Evolutionary conservation across 345 rosid genomes (phyloP).

Genomic region (Aethionema arabicum): DNA sequence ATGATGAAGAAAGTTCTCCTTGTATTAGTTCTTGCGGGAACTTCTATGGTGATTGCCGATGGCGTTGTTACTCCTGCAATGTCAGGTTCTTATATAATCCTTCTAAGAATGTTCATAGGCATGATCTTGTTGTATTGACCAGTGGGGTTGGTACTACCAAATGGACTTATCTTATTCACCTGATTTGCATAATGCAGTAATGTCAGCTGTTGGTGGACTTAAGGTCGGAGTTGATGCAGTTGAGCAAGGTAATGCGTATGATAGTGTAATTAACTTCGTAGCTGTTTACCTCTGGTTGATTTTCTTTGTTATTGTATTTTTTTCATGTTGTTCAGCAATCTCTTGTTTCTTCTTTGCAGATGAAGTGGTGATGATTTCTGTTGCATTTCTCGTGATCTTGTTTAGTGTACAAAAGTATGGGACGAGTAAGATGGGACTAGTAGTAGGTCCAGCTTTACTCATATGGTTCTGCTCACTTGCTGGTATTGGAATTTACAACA

Average conservation of each 20-base stretch:
- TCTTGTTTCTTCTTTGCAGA: constrained; percentile 57
- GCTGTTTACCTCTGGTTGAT: constrained; percentile 2
- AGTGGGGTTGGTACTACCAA: constrained; percentile 7
- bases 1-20: constrained; percentile 76
- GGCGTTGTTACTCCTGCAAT: constrained; percentile 97
- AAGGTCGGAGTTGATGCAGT: constrained; percentile 79
- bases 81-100: constrained; percentile 69
- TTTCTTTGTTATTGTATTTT: constrained; percentile 14
- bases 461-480: constrained; percentile 98
- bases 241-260: constrained; percentile 57
- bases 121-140: constrained; percentile 8
- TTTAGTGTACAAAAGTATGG: constrained; percentile 98
- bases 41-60: constrained; percentile 97
- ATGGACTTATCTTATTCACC: constrained; percentile 14
- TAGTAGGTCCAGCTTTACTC: constrained; percentile 90
- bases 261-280: constrained; percentile 11
- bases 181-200: constrained; percentile 57
- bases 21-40: constrained; percentile 90
- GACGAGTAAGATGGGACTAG: constrained; percentile 97
- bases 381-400: constrained; percentile 83
- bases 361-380: constrained; percentile 88
- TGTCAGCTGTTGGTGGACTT: constrained; percentile 96
- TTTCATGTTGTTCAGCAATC: constrained; percentile 28
- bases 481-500: constrained; percentile 82
- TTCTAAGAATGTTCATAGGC: constrained; percentile 26